A percentile compares a stretch with the other conserved stretches of the same genome.
These are phyloP conservation scores for Avena insularis DNA, from an alignment of 176 grass and related monocot genomes.

Conservation along the genomic window DNA sequence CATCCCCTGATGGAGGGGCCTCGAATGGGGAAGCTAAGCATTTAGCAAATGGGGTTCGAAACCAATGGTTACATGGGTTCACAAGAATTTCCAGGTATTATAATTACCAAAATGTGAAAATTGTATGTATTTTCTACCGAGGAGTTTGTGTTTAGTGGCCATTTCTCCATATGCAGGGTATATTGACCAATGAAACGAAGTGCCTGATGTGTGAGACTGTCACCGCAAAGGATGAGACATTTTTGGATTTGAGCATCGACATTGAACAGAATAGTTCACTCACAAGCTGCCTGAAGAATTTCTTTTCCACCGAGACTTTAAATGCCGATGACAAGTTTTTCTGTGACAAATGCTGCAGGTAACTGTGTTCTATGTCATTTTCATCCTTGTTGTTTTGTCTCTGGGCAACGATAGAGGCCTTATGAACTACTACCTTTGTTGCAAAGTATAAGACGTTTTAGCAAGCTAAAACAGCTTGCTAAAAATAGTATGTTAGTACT, in stretches of 20 bases:
- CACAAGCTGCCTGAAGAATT: slow-evolving; percentile 91
- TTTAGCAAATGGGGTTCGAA: slow-evolving; percentile 51
- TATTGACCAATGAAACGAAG: slow-evolving; percentile 91
- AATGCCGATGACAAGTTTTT: slow-evolving; percentile 96
- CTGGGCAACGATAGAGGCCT: slow-evolving; percentile 7
- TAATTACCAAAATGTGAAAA: slow-evolving; percentile 2
- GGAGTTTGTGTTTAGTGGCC: slow-evolving; percentile 15
- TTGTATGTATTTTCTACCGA: not conserved
- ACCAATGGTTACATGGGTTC: slow-evolving; percentile 80
- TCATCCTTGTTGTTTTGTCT: slow-evolving; percentile 5
- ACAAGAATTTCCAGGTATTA: slow-evolving; percentile 85
- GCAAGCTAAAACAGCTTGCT: too few relatives aligned
- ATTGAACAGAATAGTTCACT: slow-evolving; percentile 97
- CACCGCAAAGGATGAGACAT: slow-evolving; percentile 83
- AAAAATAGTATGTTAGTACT: not conserved
- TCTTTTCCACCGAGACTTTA: slow-evolving; percentile 85
- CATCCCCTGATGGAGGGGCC: slow-evolving; percentile 43
- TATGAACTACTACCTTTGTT: not conserved
- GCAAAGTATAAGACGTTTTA: too few relatives aligned
- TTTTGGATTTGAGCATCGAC: slow-evolving; percentile 86
- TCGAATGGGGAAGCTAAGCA: slow-evolving; percentile 53
- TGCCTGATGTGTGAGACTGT: slow-evolving; percentile 89
- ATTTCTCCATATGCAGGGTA: slow-evolving; percentile 60
- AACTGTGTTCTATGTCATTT: slow-evolving; percentile 20
- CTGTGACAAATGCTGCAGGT: slow-evolving; percentile 97